A percentile compares a stretch with the other conserved stretches of the same genome.
Conservation (phyloP, 2,329 filamentous ascomycete species). For the Davidsoniella eucalypti region DNA sequence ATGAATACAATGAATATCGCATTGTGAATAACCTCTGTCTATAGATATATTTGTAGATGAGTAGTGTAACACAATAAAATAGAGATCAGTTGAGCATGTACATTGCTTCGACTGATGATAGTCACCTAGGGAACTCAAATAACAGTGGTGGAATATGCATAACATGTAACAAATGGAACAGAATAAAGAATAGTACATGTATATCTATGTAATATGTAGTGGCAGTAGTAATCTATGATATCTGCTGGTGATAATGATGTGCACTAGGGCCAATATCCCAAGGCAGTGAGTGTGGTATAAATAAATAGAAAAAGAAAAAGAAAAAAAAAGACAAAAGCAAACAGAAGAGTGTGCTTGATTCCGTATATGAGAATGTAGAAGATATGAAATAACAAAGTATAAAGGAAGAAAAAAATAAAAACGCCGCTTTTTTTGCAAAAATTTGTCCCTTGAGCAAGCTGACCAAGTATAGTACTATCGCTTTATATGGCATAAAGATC, state of each 20-base stretch:
- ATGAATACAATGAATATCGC: no score
- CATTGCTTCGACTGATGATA: no score
- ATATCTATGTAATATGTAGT: not conserved
- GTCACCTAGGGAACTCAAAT: no score
- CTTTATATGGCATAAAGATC: not conserved
- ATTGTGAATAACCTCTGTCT: no score
- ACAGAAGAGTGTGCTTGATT: conserved; percentile 3
- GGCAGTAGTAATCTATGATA: not conserved
- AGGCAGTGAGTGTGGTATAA: not conserved
- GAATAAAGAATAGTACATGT: not conserved
- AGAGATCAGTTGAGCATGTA: no score
- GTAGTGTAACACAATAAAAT: no score
- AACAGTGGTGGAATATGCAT: not conserved
- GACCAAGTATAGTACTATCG: conserved; percentile 1
- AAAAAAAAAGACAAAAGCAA: conserved; percentile 14
- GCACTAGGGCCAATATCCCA: not conserved
- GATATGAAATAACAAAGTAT: conserved; percentile 3
- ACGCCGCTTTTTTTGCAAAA: no score
- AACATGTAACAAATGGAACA: not conserved
- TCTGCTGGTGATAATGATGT: no score
- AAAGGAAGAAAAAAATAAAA: conserved; percentile 9
- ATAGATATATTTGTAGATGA: no score
- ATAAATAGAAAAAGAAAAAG: not conserved
- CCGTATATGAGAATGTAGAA: not conserved
- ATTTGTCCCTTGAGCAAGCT: no score